These are phyloP conservation scores for Paramecium sexaurelia DNA, from an alignment of 73 alveolate genomes.

Conservation along the genomic window DNA sequence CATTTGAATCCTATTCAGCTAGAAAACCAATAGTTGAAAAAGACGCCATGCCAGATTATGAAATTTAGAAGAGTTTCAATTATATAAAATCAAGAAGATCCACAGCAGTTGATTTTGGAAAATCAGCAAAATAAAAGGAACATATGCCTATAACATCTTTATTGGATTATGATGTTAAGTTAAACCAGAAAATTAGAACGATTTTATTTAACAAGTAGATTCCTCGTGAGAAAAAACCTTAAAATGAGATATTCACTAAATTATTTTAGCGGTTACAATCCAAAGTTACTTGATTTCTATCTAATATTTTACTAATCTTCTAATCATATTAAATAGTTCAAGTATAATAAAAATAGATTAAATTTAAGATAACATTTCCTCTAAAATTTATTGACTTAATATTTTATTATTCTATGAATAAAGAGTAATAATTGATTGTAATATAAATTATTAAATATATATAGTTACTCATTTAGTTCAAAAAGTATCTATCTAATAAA, in stretches of 20 bases:
- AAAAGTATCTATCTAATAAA: background rate
- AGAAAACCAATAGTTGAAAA: conserved; percentile 36
- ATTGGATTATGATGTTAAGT: conserved; percentile 16
- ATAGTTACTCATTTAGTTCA: background rate
- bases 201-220: background rate
- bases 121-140: background rate
- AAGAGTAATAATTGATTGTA: background rate
- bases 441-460: background rate
- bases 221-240: background rate
- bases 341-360: background rate
- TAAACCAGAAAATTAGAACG: background rate
- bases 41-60: conserved; percentile 50
- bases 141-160: background rate
- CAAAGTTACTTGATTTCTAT: background rate
- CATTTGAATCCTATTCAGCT: conserved; percentile 54
- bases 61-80: background rate
- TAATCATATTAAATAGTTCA: background rate
- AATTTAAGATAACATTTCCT: background rate
- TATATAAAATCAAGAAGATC: background rate
- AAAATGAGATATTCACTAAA: background rate
- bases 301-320: background rate
- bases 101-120: conserved; percentile 8
- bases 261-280: background rate
- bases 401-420: background rate
- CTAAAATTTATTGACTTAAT: background rate